Evolutionary conservation across 768 basidiomycete species (phyloP).

Genomic region (Phlebiopsis gigantea): DNA sequence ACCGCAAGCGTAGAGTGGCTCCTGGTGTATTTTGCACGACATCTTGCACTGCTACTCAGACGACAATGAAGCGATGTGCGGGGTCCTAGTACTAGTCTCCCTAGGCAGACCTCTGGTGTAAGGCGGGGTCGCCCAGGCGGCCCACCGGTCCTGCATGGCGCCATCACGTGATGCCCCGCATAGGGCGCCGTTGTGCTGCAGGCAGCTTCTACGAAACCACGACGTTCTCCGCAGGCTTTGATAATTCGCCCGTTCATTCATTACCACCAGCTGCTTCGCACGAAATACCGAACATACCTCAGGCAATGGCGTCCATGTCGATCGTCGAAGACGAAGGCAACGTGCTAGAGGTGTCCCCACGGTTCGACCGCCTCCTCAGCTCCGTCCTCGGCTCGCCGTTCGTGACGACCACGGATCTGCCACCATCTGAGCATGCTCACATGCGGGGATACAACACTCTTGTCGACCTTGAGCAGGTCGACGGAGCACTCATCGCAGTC

Average conservation of each 20-base stretch:
- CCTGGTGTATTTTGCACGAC: too few relatives aligned
- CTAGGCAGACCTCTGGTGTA: too few relatives aligned
- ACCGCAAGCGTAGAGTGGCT: too few relatives aligned
- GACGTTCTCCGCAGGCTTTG: not conserved
- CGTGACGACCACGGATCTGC: constrained; percentile 25
- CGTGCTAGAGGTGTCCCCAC: constrained; percentile 15
- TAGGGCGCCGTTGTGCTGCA: not conserved
- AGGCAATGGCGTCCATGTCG: not conserved
- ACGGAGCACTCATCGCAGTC: constrained; percentile 25
- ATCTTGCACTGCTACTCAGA: not conserved
- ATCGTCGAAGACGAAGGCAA: not conserved
- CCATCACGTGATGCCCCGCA: constrained; percentile 1
- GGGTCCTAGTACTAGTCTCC: too few relatives aligned
- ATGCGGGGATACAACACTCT: constrained; percentile 1
- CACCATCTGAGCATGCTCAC: constrained; percentile 13
- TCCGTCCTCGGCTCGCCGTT: constrained; percentile 30
- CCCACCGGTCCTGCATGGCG: not conserved
- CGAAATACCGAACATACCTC: not conserved
- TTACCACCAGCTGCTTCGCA: not conserved
- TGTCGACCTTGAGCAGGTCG: constrained; percentile 17
- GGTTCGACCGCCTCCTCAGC: constrained; percentile 29
- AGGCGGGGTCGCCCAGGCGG: too few relatives aligned
- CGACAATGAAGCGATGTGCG: not conserved
- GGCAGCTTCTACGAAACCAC: not conserved
- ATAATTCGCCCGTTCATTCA: not conserved